Evolutionary conservation across 148 eudicot species (phyloP).

Genomic region (Arctostaphylos glauca): DNA sequence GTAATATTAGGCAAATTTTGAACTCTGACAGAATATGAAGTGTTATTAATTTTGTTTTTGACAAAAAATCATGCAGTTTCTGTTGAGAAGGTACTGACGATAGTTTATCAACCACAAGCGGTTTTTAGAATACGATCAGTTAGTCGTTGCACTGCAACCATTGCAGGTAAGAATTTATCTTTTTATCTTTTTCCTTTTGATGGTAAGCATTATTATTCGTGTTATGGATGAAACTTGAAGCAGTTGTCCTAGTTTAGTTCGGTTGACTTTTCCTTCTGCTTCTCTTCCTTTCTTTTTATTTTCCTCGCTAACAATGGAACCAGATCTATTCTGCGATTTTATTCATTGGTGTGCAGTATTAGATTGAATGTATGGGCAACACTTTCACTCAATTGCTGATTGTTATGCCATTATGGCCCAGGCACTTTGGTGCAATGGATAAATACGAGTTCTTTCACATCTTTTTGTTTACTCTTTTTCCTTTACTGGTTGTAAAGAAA

Average conservation of each 20-base stretch:
- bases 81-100: constrained; percentile 89
- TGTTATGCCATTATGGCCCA: neutral
- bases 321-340: neutral
- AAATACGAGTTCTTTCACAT: neutral
- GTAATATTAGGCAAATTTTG: neutral
- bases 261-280: neutral
- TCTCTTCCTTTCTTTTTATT: neutral
- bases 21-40: neutral
- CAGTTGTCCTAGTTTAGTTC: neutral
- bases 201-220: neutral
- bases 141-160: constrained; percentile 91
- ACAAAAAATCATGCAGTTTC: constrained; percentile 53
- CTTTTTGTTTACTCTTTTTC: too few relatives aligned
- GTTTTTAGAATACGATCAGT: constrained; percentile 94
- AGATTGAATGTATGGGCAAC: neutral
- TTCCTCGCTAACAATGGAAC: neutral
- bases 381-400: neutral
- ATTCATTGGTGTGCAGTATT: neutral
- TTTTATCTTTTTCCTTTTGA: neutral
- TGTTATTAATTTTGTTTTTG: neutral
- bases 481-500: too few relatives aligned
- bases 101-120: constrained; percentile 96
- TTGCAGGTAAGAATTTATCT: constrained; percentile 51
- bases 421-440: neutral
- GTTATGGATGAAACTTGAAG: neutral